These are phyloP conservation scores for Candolleomyces efflorescens DNA, from an alignment of 768 basidiomycete genomes.

Conservation along the genomic window DNA sequence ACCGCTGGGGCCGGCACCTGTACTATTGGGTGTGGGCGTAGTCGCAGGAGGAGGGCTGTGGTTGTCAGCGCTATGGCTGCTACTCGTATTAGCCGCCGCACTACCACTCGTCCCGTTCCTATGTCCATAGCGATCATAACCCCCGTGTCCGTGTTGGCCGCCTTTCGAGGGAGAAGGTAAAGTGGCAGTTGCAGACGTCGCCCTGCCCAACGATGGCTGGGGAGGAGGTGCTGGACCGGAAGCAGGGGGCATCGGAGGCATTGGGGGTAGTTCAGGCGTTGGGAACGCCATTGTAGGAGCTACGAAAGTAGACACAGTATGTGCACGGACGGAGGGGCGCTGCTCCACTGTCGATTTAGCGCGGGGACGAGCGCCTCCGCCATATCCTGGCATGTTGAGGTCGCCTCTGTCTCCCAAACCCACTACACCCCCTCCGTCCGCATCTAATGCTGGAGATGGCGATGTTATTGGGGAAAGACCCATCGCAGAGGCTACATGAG, in stretches of 20 bases:
- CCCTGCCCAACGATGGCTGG: not conserved
- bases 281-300: slow-evolving; percentile 2
- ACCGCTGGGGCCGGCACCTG: not conserved
- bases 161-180: not conserved
- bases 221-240: not conserved
- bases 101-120: not conserved
- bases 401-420: not conserved
- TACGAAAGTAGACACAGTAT: not conserved
- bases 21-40: not conserved
- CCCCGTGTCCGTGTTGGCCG: not conserved
- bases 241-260: not conserved
- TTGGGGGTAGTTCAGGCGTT: not conserved
- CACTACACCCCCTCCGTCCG: not conserved
- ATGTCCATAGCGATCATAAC: not conserved
- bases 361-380: not conserved
- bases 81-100: not conserved
- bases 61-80: not conserved
- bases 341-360: not conserved
- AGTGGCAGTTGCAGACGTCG: not conserved
- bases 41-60: not conserved
- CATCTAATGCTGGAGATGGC: not conserved
- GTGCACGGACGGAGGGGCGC: not conserved
- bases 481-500: not conserved
- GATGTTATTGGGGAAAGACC: too few relatives aligned
- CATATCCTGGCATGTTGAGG: not conserved